phyloP scores from a whole-genome alignment of 345 rosid species.

The Hevea brasiliensis region DNA sequence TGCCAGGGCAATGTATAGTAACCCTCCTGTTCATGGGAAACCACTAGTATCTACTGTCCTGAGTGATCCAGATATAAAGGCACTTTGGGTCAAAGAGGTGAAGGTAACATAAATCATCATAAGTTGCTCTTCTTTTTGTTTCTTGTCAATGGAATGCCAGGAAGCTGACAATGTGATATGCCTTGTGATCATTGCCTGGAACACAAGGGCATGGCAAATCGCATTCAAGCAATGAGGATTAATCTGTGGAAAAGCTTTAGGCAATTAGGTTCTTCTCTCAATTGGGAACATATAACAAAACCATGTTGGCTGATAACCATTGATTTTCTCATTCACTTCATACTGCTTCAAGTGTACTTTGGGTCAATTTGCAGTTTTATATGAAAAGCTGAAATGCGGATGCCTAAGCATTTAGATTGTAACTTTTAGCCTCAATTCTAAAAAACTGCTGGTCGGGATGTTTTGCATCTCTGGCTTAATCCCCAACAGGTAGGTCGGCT shows the following conservation, averaged over 20 bases:
- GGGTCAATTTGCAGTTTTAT: neutral
- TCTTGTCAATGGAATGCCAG: neutral
- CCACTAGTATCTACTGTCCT: slow-evolving; percentile 49
- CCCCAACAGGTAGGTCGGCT: slow-evolving; percentile 40
- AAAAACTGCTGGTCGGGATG: slow-evolving; percentile 53
- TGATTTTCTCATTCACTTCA: neutral
- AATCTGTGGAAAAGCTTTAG: slow-evolving; percentile 38
- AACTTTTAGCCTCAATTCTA: slow-evolving; percentile 3
- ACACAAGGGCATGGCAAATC: slow-evolving; percentile 48
- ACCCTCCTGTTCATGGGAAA: slow-evolving; percentile 56
- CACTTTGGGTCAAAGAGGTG: slow-evolving; percentile 54
- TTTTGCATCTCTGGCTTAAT: slow-evolving; percentile 56
- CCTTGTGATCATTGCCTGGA: slow-evolving; percentile 2
- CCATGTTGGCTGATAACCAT: slow-evolving; percentile 43
- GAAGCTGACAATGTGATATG: slow-evolving; percentile 11
- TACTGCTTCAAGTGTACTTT: neutral
- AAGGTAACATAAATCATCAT: slow-evolving; percentile 32
- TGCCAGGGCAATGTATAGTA: slow-evolving; percentile 56
- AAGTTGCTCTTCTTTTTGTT: neutral
- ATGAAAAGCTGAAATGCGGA: neutral
- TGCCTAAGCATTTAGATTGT: neutral
- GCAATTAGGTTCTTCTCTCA: slow-evolving; percentile 47
- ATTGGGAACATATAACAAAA: slow-evolving; percentile 60
- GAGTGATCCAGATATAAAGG: slow-evolving; percentile 40
- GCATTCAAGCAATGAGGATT: slow-evolving; percentile 39